Evolutionary conservation across 1,284 basidiomycete genomes (phyloP).

Genomic region (Psilocybe mexicana): DNA sequence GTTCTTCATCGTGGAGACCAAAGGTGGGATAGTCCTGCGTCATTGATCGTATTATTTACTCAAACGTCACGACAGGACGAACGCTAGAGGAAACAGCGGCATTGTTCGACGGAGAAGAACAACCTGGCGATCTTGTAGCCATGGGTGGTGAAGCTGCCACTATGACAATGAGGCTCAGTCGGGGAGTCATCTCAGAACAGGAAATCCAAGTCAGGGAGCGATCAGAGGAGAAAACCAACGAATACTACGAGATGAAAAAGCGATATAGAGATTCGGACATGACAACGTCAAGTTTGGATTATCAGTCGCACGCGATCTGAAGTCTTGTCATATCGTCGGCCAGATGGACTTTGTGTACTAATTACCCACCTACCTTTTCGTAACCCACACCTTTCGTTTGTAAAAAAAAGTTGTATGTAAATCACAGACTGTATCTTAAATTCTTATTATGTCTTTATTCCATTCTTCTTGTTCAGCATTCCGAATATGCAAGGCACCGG

Average conservation of each 20-base stretch:
- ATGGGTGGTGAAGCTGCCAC: constrained; percentile 55
- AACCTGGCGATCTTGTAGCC: constrained; percentile 43
- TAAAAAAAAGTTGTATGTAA: no score
- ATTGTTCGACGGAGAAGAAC: constrained; percentile 60
- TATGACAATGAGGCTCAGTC: constrained; percentile 44
- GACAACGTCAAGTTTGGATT: constrained; percentile 20
- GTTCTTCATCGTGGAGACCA: constrained; percentile 63
- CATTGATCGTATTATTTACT: background rate
- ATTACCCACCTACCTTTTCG: no score
- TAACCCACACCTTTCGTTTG: no score
- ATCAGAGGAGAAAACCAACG: constrained; percentile 16
- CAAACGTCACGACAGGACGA: constrained; percentile 37
- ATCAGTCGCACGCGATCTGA: constrained; percentile 15
- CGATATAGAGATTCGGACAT: constrained; percentile 22
- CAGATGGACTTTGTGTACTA: background rate
- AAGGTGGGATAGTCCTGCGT: constrained; percentile 35
- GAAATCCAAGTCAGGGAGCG: constrained; percentile 5
- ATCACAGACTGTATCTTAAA: no score
- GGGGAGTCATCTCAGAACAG: constrained; percentile 17
- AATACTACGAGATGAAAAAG: constrained; percentile 29
- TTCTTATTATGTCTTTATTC: no score
- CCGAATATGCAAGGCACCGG: no score
- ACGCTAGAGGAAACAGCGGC: constrained; percentile 69
- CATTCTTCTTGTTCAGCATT: no score
- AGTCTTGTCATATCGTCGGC: no score